Base-by-base conservation (phyloP, 164 flowering plant species). In the Vitis labrusca region DNA sequence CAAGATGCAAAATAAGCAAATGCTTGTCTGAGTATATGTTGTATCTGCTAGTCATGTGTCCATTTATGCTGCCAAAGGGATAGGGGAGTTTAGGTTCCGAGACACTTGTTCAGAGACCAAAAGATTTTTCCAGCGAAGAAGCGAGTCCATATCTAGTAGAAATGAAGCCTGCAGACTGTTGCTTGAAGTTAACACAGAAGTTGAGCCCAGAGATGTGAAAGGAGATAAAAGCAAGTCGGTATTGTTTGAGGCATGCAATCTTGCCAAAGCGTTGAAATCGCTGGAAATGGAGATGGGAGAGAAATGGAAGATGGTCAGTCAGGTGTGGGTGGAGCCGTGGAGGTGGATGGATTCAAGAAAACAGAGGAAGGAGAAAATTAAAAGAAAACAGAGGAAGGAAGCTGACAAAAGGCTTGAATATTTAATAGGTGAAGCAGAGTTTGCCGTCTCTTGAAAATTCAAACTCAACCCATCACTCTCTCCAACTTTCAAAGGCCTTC, bases 11-110 rank as follows among this genome's bases (percentile, higher is more conserved):
- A n/a, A 51, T 3, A 4, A 29, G 61, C 50, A 71, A 32, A 17
- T 7, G 14, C 37, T 5, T 67, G 6, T 73, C 76, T 3, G 50
- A 73, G 11, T 73, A 73, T 32, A 73, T 73, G 76, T 19, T 73
- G 71, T 73, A 61, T 9, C 67, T 73, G 27, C 71, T 73, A 3
- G 67, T 44, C 13, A 47, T 11, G 63, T 19, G 67, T 7, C 71
- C 72, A 7, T 15, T 10, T 30, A 68, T 62, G 57, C 37, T 73
- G 9, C 52, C 64, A 13, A 58, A 10, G 51, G 50, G 23, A 67
- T 53, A 2, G 63, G 56, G 8, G 23, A 58, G 6, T 49, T 71
- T 0, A 50, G 50, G 15, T 65, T 56, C 16, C 55, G 49, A 23
- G 47, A 71, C 37, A 29, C 69, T 2, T 61, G 15, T 32, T 3